These are phyloP conservation scores for Neurospora sp. DNA, from an alignment of 495 filamentous ascomycete genomes.

Conservation along the genomic window DNA sequence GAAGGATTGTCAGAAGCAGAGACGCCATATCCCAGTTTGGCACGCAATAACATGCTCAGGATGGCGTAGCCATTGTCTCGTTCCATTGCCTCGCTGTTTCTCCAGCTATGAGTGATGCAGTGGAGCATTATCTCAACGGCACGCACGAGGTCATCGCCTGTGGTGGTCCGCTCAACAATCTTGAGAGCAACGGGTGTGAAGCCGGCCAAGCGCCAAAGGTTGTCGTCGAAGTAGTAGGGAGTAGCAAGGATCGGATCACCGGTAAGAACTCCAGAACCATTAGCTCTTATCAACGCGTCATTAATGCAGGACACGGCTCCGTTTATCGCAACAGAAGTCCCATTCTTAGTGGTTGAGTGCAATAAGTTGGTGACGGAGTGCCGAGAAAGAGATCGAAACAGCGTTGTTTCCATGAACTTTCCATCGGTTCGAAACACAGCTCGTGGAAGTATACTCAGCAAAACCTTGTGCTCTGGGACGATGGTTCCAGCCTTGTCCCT, in stretches of 20 bases:
- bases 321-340: conserved; percentile 77
- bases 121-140: conserved; percentile 77
- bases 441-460: conserved; percentile 73
- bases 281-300: conserved; percentile 65
- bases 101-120: conserved; percentile 79
- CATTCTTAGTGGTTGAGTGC: conserved; percentile 58
- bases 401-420: conserved; percentile 58
- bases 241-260: conserved; percentile 75
- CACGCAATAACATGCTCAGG: conserved; percentile 64
- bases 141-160: conserved; percentile 56
- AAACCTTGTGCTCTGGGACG: conserved; percentile 69
- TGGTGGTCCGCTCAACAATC: conserved; percentile 64
- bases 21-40: conserved; percentile 55
- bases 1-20: conserved; percentile 29
- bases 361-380: conserved; percentile 63
- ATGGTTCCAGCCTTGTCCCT: conserved; percentile 70
- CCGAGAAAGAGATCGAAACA: conserved; percentile 67
- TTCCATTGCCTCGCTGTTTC: conserved; percentile 98
- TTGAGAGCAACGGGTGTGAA: conserved; percentile 77
- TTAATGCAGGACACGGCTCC: conserved; percentile 81
- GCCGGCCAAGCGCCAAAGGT: conserved; percentile 83
- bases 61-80: conserved; percentile 88
- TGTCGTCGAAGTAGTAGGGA: conserved; percentile 78
- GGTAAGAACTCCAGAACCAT: conserved; percentile 70
- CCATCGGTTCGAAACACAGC: conserved; percentile 71